A percentile compares a stretch with the other conserved stretches of the same genome.
Evolutionary conservation across 305 asterid genomes (phyloP).

Genomic region (Solanum aculeatissimum): DNA sequence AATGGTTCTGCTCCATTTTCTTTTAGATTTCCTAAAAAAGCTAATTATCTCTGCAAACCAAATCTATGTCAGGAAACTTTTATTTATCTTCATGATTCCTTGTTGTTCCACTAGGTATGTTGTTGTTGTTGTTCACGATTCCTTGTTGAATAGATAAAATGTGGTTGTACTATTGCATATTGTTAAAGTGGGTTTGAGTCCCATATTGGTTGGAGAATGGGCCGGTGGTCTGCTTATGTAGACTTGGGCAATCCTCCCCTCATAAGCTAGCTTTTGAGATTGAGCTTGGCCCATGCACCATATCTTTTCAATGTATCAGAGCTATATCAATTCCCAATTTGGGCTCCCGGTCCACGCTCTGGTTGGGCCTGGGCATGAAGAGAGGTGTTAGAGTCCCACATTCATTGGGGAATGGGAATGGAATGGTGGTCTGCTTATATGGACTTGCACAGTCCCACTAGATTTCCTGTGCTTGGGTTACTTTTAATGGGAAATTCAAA

Average conservation of each 20-base stretch:
- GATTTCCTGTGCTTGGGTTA: background rate
- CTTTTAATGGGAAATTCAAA: background rate
- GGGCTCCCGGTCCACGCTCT: background rate
- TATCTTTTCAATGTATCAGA: background rate
- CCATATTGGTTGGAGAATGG: background rate
- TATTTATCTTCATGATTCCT: background rate
- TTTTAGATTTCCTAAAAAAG: background rate
- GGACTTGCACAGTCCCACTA: background rate
- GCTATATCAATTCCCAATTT: background rate
- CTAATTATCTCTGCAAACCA: background rate
- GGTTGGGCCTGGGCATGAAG: background rate
- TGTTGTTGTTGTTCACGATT: no score
- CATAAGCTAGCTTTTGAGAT: background rate
- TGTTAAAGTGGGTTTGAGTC: background rate
- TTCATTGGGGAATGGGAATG: background rate
- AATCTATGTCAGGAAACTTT: background rate
- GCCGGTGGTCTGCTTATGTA: background rate
- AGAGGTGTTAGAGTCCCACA: background rate
- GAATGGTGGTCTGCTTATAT: background rate
- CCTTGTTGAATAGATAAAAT: background rate
- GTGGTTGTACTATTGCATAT: background rate
- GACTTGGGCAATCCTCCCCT: background rate
- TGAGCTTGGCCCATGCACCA: background rate
- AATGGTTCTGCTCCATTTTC: background rate
- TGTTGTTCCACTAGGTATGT: no score